Percentiles rank a stretch among this genome's conserved stretches.
Conservation (phyloP, 352 stramenopile species). For the Pythium myriotylum region DNA sequence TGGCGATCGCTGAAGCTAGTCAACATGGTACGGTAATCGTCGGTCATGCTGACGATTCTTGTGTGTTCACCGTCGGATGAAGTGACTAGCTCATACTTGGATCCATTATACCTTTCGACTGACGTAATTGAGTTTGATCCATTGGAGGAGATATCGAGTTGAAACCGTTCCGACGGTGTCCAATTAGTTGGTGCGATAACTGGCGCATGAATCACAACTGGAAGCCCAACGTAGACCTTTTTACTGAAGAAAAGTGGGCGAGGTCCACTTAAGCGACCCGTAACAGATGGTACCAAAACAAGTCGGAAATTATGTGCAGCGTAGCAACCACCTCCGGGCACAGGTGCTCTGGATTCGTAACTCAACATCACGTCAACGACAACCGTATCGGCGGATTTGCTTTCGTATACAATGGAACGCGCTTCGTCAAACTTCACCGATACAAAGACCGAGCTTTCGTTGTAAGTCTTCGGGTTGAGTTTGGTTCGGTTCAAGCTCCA, state of each 20-base stretch:
- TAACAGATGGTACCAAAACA: conserved; percentile 17
- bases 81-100: not conserved
- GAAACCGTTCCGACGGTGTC: not conserved
- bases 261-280: not conserved
- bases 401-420: conserved; percentile 7
- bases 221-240: conserved; percentile 23
- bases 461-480: conserved; percentile 2
- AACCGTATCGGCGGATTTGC: conserved; percentile 5
- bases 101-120: conserved; percentile 16
- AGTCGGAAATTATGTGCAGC: conserved; percentile 18
- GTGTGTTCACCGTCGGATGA: not conserved
- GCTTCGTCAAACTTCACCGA: not conserved
- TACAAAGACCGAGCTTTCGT: conserved; percentile 14
- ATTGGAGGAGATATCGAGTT: conserved; percentile 19
- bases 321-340: conserved; percentile 15
- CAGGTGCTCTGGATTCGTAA: conserved; percentile 1
- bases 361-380: conserved; percentile 23
- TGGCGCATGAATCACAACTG: conserved; percentile 29
- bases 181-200: conserved; percentile 9
- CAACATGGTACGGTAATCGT: not conserved
- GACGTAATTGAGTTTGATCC: not conserved
- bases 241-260: conserved; percentile 33
- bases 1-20: conserved; percentile 6
- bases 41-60: not conserved
- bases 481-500: not conserved